Evolutionary conservation across 2,329 filamentous ascomycete species (phyloP).

Genomic region (Colletotrichum orchidophilum): DNA sequence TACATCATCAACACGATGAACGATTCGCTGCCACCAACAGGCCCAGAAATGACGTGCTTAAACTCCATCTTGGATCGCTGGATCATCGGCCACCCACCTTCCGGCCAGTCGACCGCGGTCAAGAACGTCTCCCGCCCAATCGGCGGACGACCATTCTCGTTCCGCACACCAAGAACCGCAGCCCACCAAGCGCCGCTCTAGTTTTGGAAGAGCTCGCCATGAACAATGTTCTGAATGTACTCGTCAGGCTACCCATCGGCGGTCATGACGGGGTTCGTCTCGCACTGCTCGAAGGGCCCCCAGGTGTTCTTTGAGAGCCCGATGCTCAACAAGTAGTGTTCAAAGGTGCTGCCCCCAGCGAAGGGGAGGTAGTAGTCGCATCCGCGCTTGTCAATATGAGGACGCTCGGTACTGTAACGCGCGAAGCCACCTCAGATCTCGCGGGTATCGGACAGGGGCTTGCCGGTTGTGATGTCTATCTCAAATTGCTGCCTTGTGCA

Average conservation of each 20-base stretch:
- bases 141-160: background rate
- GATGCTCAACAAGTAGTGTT: slow-evolving; percentile 38
- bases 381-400: slow-evolving; percentile 48
- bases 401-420: slow-evolving; percentile 41
- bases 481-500: slow-evolving; percentile 35
- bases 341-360: slow-evolving; percentile 50
- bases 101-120: slow-evolving; percentile 12
- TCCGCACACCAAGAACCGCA: background rate
- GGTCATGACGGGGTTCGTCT: slow-evolving; percentile 55
- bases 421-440: slow-evolving; percentile 35
- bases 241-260: slow-evolving; percentile 50
- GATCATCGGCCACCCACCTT: slow-evolving; percentile 13
- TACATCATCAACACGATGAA: background rate
- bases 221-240: slow-evolving; percentile 63
- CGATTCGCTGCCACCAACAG: background rate
- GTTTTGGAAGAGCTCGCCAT: slow-evolving; percentile 66
- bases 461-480: slow-evolving; percentile 36
- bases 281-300: slow-evolving; percentile 40
- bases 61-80: slow-evolving; percentile 4
- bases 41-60: background rate
- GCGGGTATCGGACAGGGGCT: slow-evolving; percentile 34
- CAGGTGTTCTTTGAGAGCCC: slow-evolving; percentile 37
- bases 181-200: slow-evolving; percentile 49
- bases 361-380: slow-evolving; percentile 52
- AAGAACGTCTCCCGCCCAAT: slow-evolving; percentile 20